phyloP scores from a whole-genome alignment of 805 yeast species.

The Limtongia smithiae region DNA sequence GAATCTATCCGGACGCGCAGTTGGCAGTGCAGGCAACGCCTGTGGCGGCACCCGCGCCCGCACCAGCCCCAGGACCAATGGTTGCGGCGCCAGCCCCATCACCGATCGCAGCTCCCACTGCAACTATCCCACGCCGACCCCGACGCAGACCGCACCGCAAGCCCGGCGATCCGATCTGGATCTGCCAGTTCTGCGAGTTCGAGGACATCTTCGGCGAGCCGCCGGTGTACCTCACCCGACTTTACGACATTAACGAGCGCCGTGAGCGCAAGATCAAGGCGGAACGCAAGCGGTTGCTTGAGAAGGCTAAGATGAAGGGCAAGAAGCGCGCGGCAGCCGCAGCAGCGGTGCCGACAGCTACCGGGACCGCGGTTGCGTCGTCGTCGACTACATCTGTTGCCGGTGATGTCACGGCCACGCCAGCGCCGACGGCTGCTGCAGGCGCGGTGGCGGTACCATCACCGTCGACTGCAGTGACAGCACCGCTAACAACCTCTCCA shows the following conservation, averaged over 20 bases:
- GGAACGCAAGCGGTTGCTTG: slow-evolving; percentile 25
- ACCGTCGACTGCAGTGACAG: neutral
- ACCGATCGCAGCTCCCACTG: neutral
- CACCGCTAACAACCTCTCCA: too few species aligned
- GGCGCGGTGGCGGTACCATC: neutral
- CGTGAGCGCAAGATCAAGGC: slow-evolving; percentile 21
- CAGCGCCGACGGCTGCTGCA: too few species aligned
- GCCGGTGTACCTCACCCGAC: slow-evolving; percentile 23
- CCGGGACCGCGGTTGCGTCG: neutral
- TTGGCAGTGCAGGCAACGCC: neutral
- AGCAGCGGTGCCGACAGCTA: neutral
- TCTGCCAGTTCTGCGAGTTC: slow-evolving; percentile 32
- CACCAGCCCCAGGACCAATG: too few species aligned
- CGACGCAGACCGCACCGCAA: slow-evolving; percentile 24
- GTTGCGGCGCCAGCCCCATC: neutral
- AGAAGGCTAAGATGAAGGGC: slow-evolving; percentile 28
- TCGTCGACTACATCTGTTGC: neutral
- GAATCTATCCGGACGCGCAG: too few species aligned
- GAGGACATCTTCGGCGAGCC: slow-evolving; percentile 28
- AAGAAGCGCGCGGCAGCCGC: slow-evolving; percentile 15
- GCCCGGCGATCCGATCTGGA: slow-evolving; percentile 27
- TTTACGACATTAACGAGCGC: slow-evolving; percentile 25
- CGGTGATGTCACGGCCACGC: neutral
- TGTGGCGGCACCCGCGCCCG: too few species aligned
- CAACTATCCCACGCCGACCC: too few species aligned